These are phyloP conservation scores for Bacidia rubella DNA, from an alignment of 495 filamentous ascomycete species.

Conservation along the genomic window DNA sequence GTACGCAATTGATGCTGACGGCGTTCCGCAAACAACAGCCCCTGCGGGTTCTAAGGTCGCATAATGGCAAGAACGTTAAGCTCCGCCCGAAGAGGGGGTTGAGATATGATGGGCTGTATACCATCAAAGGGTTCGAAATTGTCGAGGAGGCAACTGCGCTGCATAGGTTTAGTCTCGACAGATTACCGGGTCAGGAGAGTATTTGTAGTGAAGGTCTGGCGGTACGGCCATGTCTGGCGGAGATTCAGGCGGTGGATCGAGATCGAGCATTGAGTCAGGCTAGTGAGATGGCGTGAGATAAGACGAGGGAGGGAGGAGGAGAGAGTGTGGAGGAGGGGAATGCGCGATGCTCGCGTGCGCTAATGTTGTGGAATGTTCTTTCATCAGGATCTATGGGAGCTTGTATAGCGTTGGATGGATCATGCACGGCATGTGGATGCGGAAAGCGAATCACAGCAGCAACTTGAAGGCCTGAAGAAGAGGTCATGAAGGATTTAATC, in stretches of 20 bases:
- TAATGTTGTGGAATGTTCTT: too few species aligned
- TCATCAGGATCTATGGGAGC: too few species aligned
- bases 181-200: constrained; percentile 27
- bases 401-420: too few species aligned
- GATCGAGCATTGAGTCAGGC: background rate
- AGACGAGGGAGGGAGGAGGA: too few species aligned
- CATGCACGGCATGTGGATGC: too few species aligned
- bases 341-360: too few species aligned
- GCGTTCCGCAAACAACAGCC: constrained; percentile 19
- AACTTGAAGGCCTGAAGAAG: too few species aligned
- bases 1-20: constrained; percentile 29
- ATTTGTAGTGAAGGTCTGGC: constrained; percentile 22
- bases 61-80: constrained; percentile 18
- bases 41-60: constrained; percentile 36
- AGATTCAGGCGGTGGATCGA: constrained; percentile 5
- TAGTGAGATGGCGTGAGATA: background rate
- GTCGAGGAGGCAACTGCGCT: constrained; percentile 23
- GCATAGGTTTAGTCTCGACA: constrained; percentile 28
- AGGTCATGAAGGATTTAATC: too few species aligned
- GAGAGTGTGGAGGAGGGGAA: too few species aligned
- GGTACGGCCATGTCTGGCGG: constrained; percentile 4
- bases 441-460: too few species aligned
- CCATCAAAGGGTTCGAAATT: constrained; percentile 23
- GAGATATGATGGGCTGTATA: constrained; percentile 46
- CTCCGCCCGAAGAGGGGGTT: constrained; percentile 36